Base-by-base conservation (phyloP, 2,329 filamentous ascomycete species). In the Xylaria sp. region DNA sequence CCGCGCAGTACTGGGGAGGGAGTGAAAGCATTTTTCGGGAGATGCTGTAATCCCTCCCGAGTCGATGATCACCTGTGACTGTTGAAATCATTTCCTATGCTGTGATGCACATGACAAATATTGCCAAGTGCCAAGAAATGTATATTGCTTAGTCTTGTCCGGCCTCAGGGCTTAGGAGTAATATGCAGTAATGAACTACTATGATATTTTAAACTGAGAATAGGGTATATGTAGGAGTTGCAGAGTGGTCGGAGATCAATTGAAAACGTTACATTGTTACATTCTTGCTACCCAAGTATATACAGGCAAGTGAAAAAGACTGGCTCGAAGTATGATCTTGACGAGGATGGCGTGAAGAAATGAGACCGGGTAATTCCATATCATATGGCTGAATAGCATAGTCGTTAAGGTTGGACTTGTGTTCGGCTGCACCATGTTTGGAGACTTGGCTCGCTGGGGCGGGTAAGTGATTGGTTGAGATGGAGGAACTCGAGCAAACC, bases 61-160 rank as follows among this genome's bases (percentile, higher is more conserved):
- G 27, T 15, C 15, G 29, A 44, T 38, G 54, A 43, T 57, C 47
- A 41, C 19, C 17, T 15, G 49, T 6, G 27, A 31, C 25, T 19
- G 19, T 44, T 10, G 21, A 49, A 37, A n/a, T 9, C 4, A 35
- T 46, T 54, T 43, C 10, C 38, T 7, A 41, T 27, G 27, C 35
- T 19, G 8, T 31, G 27, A 37, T 52, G 17, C 11, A n/a, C 15
- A 46, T 56, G 58, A 62, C 44, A 46, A 62, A 62, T 49, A 44
- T 59, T 23, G 17, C 13, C 6, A 21, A 23, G 11, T 49, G 35
- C 58, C 44, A 52, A 41, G 44, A 41, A 44, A 25, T 13, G 8
- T 15, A 54, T 27, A 51, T n/a, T 60, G 7, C 41, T 56, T 31
- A 52, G 27, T 41, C 47, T 53, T 17, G 53, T 40, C 41, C 38